These are phyloP conservation scores for Diospyros lotus DNA, from an alignment of 148 eudicot species.

Conservation along the genomic window DNA sequence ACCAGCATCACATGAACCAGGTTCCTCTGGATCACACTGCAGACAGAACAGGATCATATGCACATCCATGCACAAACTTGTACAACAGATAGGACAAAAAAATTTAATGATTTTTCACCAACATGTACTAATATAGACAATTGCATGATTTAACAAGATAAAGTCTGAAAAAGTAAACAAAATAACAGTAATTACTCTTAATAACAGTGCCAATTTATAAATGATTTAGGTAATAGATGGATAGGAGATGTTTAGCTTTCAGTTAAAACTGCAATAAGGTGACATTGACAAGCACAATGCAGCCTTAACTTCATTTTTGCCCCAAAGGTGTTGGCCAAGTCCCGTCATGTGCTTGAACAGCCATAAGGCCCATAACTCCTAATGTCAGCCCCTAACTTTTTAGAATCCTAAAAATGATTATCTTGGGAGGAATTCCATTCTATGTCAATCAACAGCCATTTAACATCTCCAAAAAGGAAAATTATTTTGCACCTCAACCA, in stretches of 20 bases:
- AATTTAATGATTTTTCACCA: too few relatives aligned
- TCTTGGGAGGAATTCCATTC: not conserved
- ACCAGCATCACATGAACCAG: conserved; percentile 56
- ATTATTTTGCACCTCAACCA: not conserved
- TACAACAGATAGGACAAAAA: too few relatives aligned
- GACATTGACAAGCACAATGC: not conserved
- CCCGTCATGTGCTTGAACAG: not conserved
- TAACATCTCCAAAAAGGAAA: not conserved
- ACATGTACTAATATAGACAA: too few relatives aligned
- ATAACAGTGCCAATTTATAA: not conserved
- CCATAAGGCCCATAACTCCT: not conserved
- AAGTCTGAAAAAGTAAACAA: too few relatives aligned
- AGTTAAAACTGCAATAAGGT: not conserved
- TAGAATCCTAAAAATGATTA: not conserved
- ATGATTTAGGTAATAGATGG: not conserved
- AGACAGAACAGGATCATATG: not conserved
- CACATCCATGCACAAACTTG: too few relatives aligned
- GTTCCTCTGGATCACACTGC: conserved; percentile 69
- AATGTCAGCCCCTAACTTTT: too few relatives aligned
- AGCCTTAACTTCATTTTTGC: not conserved
- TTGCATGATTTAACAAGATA: not conserved
- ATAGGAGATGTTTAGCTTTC: not conserved
- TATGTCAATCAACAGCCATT: not conserved
- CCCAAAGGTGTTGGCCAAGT: not conserved
- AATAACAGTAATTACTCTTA: not conserved